Conservation (phyloP, 805 yeast genomes). For the Jamesozyma spencerorum region DNA sequence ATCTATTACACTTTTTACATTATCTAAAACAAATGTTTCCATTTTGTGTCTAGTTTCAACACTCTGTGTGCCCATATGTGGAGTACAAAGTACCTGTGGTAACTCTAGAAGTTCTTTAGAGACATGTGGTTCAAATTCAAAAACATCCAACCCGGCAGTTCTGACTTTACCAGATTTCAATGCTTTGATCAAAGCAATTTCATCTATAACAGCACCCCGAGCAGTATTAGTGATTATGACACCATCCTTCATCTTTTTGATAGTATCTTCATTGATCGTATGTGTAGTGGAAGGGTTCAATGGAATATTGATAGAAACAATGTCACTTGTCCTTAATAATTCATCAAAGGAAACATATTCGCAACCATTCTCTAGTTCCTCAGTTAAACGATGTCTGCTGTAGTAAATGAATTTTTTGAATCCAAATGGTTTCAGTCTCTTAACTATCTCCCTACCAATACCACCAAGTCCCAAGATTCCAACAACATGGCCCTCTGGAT, state of each 20-base stretch:
- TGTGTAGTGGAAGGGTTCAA: slow-evolving; percentile 65
- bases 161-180: slow-evolving; percentile 57
- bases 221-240: slow-evolving; percentile 75
- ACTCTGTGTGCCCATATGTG: slow-evolving; percentile 85
- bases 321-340: slow-evolving; percentile 52
- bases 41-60: slow-evolving; percentile 64
- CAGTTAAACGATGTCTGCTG: slow-evolving; percentile 49
- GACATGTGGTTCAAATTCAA: slow-evolving; percentile 67
- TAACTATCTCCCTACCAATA: slow-evolving; percentile 73
- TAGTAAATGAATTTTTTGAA: slow-evolving; percentile 61
- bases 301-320: slow-evolving; percentile 69
- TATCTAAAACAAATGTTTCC: slow-evolving; percentile 72
- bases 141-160: slow-evolving; percentile 66
- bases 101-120: slow-evolving; percentile 49
- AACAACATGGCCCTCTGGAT: slow-evolving; percentile 64
- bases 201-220: slow-evolving; percentile 77
- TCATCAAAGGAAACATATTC: slow-evolving; percentile 67
- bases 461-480: slow-evolving; percentile 89
- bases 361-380: slow-evolving; percentile 60
- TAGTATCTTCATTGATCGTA: slow-evolving; percentile 49
- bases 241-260: slow-evolving; percentile 67
- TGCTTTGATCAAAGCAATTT: slow-evolving; percentile 44
- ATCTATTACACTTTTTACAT: slow-evolving; percentile 47
- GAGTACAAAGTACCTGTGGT: slow-evolving; percentile 67
- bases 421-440: slow-evolving; percentile 68